These are phyloP conservation scores for Trichophyton benhamiae DNA, from an alignment of 2,329 filamentous ascomycete genomes.

Conservation along the genomic window DNA sequence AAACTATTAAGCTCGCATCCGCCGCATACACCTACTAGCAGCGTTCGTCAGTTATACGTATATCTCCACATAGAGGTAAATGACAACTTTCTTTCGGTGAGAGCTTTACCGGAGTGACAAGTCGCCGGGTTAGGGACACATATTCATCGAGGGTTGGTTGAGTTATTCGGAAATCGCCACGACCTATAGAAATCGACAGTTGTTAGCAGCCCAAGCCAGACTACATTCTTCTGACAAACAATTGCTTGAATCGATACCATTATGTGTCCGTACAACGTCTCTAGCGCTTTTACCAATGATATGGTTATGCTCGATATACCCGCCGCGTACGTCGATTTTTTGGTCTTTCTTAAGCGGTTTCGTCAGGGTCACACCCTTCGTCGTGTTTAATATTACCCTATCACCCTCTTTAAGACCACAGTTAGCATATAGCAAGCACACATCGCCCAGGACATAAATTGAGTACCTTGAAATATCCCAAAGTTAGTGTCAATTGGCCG, in stretches of 20 bases:
- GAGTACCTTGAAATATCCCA: conserved; percentile 26
- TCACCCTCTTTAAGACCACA: conserved; percentile 29
- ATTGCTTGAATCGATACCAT: conserved; percentile 23
- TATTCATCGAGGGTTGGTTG: conserved; percentile 63
- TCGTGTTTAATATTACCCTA: conserved; percentile 29
- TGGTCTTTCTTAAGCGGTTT: conserved; percentile 30
- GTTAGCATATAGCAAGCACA: not conserved
- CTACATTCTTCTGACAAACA: not conserved
- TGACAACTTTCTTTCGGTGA: too few species aligned
- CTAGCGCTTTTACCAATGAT: conserved; percentile 53
- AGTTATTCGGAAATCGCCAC: conserved; percentile 40
- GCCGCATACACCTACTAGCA: conserved; percentile 44
- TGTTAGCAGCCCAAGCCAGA: not conserved
- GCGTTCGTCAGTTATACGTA: not conserved
- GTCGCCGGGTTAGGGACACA: conserved; percentile 51
- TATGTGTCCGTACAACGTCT: conserved; percentile 46
- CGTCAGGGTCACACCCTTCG: conserved; percentile 28
- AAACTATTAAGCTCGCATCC: conserved; percentile 64
- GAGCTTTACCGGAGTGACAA: conserved; percentile 58
- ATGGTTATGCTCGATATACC: conserved; percentile 35
- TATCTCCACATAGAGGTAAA: not conserved
- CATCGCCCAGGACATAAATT: not conserved
- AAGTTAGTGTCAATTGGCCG: conserved; percentile 28
- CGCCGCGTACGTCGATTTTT: conserved; percentile 25
- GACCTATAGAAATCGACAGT: not conserved